Percentiles rank a stretch among this genome's conserved stretches.
These are phyloP conservation scores for Diaporthe citrichinensis DNA, from an alignment of 2,329 filamentous ascomycete genomes.

Conservation along the genomic window DNA sequence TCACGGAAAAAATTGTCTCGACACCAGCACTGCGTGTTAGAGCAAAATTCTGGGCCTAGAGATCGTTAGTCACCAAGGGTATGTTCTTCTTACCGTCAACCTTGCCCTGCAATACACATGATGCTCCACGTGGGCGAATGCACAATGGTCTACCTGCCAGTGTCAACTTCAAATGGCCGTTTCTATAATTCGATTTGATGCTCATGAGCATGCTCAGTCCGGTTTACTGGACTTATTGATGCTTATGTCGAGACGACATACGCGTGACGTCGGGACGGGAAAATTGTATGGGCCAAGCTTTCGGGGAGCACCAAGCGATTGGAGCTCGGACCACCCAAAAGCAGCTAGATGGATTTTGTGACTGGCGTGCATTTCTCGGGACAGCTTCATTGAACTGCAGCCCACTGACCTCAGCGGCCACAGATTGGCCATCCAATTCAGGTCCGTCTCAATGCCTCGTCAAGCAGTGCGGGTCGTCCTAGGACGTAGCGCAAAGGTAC, in stretches of 20 bases:
- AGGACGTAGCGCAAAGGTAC: constrained; percentile 37
- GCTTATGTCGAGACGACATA: neutral
- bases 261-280: neutral
- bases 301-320: too few relatives aligned
- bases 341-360: constrained; percentile 27
- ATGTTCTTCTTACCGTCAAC: neutral
- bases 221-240: neutral
- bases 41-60: neutral
- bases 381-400: neutral
- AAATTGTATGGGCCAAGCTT: neutral
- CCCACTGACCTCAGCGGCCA: constrained; percentile 1
- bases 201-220: neutral
- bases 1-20: too few relatives aligned
- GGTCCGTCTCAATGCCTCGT: constrained; percentile 39
- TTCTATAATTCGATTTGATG: too few relatives aligned
- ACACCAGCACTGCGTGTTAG: accelerated
- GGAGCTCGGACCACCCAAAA: constrained; percentile 35
- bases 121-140: neutral
- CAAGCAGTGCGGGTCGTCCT: constrained; percentile 42
- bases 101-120: too few relatives aligned
- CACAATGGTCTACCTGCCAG: neutral
- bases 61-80: neutral
- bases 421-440: neutral
- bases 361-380: constrained; percentile 14
- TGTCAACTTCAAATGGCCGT: too few relatives aligned